These are phyloP conservation scores for Alternaria dauci DNA, from an alignment of 2,329 filamentous ascomycete genomes.

Conservation along the genomic window DNA sequence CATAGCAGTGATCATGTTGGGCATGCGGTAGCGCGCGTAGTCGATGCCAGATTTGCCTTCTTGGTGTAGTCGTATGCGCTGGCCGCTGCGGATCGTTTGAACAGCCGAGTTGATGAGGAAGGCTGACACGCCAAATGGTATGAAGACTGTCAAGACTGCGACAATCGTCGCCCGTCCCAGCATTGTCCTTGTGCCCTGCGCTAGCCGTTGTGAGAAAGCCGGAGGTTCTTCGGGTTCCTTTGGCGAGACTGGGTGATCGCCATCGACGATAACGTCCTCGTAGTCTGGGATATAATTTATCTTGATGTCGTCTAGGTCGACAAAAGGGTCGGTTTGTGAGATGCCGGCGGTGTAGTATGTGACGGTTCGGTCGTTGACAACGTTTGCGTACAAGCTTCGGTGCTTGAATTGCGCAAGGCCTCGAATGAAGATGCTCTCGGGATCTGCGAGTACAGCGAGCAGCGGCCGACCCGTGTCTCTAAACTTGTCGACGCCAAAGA, in stretches of 20 bases:
- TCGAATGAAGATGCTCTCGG: constrained; percentile 83
- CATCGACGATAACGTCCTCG: constrained; percentile 77
- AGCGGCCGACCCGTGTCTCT: constrained; percentile 82
- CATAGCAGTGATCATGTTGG: constrained; percentile 73
- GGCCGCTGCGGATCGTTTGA: constrained; percentile 77
- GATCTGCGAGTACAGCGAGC: constrained; percentile 81
- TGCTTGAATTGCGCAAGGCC: constrained; percentile 79
- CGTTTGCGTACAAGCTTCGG: constrained; percentile 82
- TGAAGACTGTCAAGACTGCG: constrained; percentile 70
- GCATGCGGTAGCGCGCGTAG: constrained; percentile 75
- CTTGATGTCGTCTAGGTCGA: constrained; percentile 70
- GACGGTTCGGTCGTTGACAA: constrained; percentile 83
- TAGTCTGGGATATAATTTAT: constrained; percentile 79
- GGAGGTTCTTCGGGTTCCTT: constrained; percentile 49
- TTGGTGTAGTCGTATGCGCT: constrained; percentile 80
- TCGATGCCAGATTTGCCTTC: constrained; percentile 72
- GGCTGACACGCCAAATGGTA: constrained; percentile 74
- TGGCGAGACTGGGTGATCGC: constrained; percentile 65
- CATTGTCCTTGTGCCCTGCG: constrained; percentile 47
- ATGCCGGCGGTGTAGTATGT: constrained; percentile 86
- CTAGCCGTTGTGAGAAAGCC: constrained; percentile 49
- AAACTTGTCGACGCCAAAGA: constrained; percentile 88
- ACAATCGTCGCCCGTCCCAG: constrained; percentile 69
- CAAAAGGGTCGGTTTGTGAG: constrained; percentile 78
- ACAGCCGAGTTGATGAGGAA: constrained; percentile 80